Evolutionary conservation across 495 filamentous ascomycete species (phyloP).

Genomic region (Talaromyces proteolyticus): DNA sequence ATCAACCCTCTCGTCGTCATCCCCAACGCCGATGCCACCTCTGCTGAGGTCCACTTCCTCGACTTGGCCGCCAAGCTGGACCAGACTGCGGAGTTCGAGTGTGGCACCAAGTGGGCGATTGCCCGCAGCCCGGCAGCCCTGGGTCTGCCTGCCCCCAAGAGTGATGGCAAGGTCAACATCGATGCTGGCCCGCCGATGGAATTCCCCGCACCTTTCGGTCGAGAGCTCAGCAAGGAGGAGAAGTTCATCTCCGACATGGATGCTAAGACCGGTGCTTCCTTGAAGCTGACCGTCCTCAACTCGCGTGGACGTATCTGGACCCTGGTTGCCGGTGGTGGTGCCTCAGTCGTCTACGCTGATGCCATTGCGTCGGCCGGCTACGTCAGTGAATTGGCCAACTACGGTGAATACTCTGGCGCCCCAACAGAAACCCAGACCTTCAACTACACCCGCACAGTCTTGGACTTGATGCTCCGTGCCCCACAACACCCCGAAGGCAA

Average conservation of each 20-base stretch:
- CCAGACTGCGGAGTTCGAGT: constrained; percentile 99
- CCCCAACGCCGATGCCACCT: constrained; percentile 85
- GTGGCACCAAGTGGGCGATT: constrained; percentile 96
- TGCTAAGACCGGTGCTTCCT: constrained; percentile 97
- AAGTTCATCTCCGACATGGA: constrained; percentile 98
- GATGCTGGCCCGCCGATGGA: constrained; percentile 98
- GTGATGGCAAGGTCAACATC: constrained; percentile 74
- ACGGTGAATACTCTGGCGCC: constrained; percentile 98
- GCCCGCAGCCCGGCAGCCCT: constrained; percentile 84
- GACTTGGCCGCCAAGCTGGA: constrained; percentile 98
- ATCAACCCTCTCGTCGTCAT: constrained; percentile 99
- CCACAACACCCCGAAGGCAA: constrained; percentile 85
- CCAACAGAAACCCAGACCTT: constrained; percentile 97
- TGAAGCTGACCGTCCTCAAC: constrained; percentile 97
- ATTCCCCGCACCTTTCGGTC: constrained; percentile 97
- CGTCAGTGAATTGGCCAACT: constrained; percentile 95
- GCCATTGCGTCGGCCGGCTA: constrained; percentile 97
- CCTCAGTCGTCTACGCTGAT: constrained; percentile 97
- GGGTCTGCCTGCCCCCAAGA: constrained; percentile 59
- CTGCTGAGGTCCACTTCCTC: constrained; percentile 94
- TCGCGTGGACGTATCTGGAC: constrained; percentile 91
- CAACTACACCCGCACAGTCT: constrained; percentile 94
- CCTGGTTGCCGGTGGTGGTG: constrained; percentile 97
- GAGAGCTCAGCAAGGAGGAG: constrained; percentile 97
- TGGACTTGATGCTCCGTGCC: constrained; percentile 96